Evolutionary conservation across 2,329 filamentous ascomycete species (phyloP).

Genomic region (Mariannaea elegans): DNA sequence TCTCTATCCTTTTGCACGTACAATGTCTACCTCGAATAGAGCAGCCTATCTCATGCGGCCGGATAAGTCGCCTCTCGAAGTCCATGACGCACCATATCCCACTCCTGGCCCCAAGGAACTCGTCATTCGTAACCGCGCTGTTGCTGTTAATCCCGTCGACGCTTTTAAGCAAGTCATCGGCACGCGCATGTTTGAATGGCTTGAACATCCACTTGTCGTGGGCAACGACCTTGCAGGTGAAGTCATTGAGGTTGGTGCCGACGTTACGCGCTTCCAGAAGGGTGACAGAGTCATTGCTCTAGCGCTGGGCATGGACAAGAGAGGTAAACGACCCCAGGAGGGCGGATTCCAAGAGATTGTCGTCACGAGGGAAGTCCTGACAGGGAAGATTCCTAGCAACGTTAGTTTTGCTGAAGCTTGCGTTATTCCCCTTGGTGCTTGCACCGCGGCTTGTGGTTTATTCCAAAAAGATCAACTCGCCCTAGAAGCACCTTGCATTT

Average conservation of each 20-base stretch:
- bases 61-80: not conserved
- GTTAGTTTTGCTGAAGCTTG: conserved; percentile 5
- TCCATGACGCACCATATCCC: not conserved
- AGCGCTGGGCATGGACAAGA: conserved; percentile 9
- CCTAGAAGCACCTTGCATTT: conserved; percentile 25
- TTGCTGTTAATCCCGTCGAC: conserved; percentile 42
- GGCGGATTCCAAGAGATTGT: conserved; percentile 14
- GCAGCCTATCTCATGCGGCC: not conserved
- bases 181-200: conserved; percentile 24
- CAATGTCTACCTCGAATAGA: not conserved
- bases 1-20: not conserved
- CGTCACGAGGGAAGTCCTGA: conserved; percentile 6
- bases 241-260: conserved; percentile 32
- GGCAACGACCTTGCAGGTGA: conserved; percentile 37
- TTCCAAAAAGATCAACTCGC: conserved; percentile 31
- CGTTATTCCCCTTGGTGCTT: conserved; percentile 27
- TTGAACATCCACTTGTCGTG: conserved; percentile 21
- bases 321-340: not conserved
- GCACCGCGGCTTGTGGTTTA: conserved; percentile 27
- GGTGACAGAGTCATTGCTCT: conserved; percentile 36
- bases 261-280: conserved; percentile 31
- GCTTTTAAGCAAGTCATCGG: conserved; percentile 38
- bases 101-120: conserved; percentile 21
- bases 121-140: conserved; percentile 28
- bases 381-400: conserved; percentile 7